These are phyloP conservation scores for Acer negundo DNA, from an alignment of 345 rosid genomes.

Conservation along the genomic window DNA sequence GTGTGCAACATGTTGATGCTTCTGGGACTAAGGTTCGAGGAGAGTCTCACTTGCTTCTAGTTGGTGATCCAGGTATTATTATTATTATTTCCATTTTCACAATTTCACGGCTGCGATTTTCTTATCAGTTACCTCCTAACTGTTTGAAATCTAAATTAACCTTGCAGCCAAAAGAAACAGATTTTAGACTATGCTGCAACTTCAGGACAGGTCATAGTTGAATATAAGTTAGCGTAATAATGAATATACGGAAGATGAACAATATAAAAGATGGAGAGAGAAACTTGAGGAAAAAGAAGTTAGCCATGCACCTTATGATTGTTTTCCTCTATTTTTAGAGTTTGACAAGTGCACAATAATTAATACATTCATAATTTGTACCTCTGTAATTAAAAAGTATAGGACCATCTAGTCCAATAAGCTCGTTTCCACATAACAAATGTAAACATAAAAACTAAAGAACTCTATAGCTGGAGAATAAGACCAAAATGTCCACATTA, in stretches of 20 bases:
- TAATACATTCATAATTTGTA: too few relatives aligned
- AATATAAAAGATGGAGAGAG: neutral
- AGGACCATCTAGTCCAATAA: too few relatives aligned
- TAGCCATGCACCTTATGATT: neutral
- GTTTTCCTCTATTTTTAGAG: too few relatives aligned
- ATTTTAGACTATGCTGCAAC: neutral
- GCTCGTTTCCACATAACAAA: too few relatives aligned
- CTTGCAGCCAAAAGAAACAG: neutral
- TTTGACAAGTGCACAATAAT: too few relatives aligned
- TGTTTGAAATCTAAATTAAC: neutral
- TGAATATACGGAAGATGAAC: neutral
- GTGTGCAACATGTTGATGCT: slow-evolving; percentile 94
- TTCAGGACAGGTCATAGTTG: neutral
- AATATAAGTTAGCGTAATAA: neutral
- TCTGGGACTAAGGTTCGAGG: slow-evolving; percentile 97
- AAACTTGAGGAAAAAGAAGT: neutral
- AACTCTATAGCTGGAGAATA: too few relatives aligned
- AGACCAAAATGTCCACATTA: too few relatives aligned
- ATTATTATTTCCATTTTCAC: neutral
- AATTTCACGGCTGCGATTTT: neutral
- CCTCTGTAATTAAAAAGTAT: too few relatives aligned
- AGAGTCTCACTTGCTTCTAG: slow-evolving; percentile 94
- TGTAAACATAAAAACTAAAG: too few relatives aligned
- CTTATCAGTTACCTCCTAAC: neutral
- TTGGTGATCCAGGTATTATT: slow-evolving; percentile 85